Evolutionary conservation across 164 flowering plant species (phyloP), one percentile per base, ranked within the genome.

Genomic region (Macadamia integrifolia): DNA sequence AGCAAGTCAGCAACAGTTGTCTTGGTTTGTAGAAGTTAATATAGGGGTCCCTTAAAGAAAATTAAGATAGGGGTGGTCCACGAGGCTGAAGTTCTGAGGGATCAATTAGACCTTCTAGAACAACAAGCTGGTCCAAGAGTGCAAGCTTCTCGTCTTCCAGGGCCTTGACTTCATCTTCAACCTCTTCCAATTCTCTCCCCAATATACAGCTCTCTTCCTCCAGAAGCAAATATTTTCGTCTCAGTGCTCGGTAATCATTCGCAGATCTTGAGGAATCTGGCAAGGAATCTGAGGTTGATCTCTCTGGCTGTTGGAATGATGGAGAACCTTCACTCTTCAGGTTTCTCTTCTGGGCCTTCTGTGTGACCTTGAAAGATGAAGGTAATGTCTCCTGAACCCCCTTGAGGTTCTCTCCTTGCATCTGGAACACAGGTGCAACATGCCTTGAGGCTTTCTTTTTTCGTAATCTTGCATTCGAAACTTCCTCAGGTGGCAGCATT

Each of bases 71-170:
- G 18, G 67, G 67, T 59, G 32, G 14, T 15, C 60, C 68, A 9
- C 15, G 72, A 18, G 79, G 66, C 61, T 78, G 82, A 68, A 86
- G 50, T 43, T 88, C 88, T 35, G 90, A 79, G 50, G 93, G 97
- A 80, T 91, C 96, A 68, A 93, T 71, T 30, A 93, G 80, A 71
- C 98, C 98, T 83, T 93, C 98, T 66, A 93, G 74, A 71, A 91
- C 97, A 43, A 91, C 89, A 71, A 93, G 98, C 72, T 91, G 84
- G 74, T 91, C 98, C 78, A 93, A 65, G 17, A 93, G 88, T 1
- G 86, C 80, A 43, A 71, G 74, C 79, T 93, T 93, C 80, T 91
- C 93, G 3, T 85, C 81, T 75, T 91, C 94, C 68, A 93, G 83
- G 50, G 61, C 66, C 77, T 80, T 83, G 35, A 87, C 79, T 62